Evolutionary conservation across 495 filamentous ascomycete genomes (phyloP), one percentile per base, ranked within the genome.

Genomic region (Podospora conica): DNA sequence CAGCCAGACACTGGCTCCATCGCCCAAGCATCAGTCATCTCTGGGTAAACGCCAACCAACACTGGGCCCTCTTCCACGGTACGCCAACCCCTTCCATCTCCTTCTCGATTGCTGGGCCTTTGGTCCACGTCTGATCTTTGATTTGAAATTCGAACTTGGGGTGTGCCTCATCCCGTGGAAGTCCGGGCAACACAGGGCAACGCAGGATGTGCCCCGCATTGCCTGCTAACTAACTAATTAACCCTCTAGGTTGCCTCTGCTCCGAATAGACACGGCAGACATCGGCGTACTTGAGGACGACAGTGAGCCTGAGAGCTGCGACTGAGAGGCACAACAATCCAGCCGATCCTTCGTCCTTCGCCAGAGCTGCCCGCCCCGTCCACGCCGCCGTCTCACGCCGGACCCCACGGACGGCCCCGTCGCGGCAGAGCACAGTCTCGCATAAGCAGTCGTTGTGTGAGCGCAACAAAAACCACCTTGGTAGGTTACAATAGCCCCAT

Each of bases 31-130:
- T 7, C 21, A 21, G 27, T 9, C 27, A 40, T 33, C 11, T 8
- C 40, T 53, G 29, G 33, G 29, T 61, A 23, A 20, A 22, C 28
- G 12, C 40, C 21, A 24, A 5, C 23, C 15, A 61, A 33, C 29
- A 53, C 23, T n/a, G 29, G 29, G 9, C 22, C 28, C 9, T 31
- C 54, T 25, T 28, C 22, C 55, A 54, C 53, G 61, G 61, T 63
- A 21, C 61, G 61, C 61, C 33, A 9, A 21, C 61, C 61, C 53
- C 40, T 63, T 28, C 61, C 61, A 63, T 63, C 48, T 55, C 60
- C 24, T 25, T 63, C 31, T 33, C 60, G 24, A 27, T n/a, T n/a
- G n/a, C n/a, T n/a, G n/a, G n/a, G n/a, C n/a, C n/a, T n/a, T n/a
- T n/a, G n/a, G n/a, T n/a, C n/a, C n/a, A 48, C 9, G 40, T 48